These are phyloP conservation scores for Colletotrichum sp. DNA, from an alignment of 2,329 filamentous ascomycete genomes.

Conservation along the genomic window DNA sequence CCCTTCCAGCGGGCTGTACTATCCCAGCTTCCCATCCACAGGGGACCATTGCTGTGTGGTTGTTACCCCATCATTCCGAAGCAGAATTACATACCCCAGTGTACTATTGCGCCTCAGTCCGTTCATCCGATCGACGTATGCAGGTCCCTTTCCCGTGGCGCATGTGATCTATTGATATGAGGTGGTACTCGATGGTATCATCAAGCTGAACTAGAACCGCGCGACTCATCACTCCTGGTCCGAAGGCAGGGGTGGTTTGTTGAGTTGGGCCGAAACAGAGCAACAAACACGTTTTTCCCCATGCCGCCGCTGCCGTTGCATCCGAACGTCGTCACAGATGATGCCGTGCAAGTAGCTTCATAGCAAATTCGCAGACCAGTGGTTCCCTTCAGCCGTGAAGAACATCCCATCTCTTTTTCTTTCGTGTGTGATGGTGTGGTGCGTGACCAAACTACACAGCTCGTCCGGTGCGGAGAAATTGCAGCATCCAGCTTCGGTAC, in stretches of 20 bases:
- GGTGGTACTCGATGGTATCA: not conserved
- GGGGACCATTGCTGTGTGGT: not conserved
- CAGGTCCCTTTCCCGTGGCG: not conserved
- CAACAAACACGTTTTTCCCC: not conserved
- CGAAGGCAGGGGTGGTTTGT: not conserved
- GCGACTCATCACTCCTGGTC: not conserved
- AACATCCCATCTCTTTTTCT: not conserved
- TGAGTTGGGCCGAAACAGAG: not conserved
- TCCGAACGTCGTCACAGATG: not conserved
- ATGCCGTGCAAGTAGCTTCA: not conserved
- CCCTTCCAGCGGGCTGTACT: not conserved
- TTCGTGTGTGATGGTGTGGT: not conserved
- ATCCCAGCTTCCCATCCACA: not conserved
- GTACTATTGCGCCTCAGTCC: not conserved
- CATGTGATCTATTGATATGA: not conserved
- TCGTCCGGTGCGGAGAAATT: conserved; percentile 8
- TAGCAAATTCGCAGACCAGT: not conserved
- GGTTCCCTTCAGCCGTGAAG: not conserved
- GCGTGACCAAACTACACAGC: not conserved
- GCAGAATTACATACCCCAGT: not conserved
- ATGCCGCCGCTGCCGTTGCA: not conserved
- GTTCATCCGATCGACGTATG: conserved; percentile 3
- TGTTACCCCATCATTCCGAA: not conserved
- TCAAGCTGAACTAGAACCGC: not conserved
- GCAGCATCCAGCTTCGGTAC: not conserved